Base-by-base conservation (phyloP, 768 basidiomycete genomes). In the Agaricus bisporus region DNA sequence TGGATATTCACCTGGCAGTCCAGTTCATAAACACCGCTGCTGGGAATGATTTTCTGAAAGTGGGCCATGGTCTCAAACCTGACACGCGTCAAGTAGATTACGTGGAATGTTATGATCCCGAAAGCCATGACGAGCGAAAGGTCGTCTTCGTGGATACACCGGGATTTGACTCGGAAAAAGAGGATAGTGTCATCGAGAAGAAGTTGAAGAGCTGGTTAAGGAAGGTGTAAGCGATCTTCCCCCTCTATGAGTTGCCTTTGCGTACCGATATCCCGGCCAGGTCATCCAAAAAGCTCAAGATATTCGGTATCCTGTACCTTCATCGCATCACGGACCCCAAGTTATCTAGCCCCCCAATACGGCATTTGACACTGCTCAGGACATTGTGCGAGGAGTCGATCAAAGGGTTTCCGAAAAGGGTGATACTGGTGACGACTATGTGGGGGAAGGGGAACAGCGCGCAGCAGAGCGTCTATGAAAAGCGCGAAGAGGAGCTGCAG, bases 81-180 rank as follows among this genome's bases (percentile, higher is more conserved):
- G 48, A 49, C n/a, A 41, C 49, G 12, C 41, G 18, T 12, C 51
- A 56, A 12, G 43, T 59, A 4, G 29, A 29, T 5, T 41, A 50
- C 38, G 42, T 53, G 15, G 51, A n/a, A 43, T 59, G 55, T 9
- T 17, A 17, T 12, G 39, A 44, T 35, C 15, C 45, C 42, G 32
- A 35, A 18, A 11, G 18, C 5, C n/a, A 32, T 17, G 47, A 15
- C 3, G 7, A 32, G 5, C 47, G 28, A 2, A 41, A 48, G 14
- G 37, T 59, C 18, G 51, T 59, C 8, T 59, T 59, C 20, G 48
- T 59, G 29, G 58, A 59, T 17, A 49, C 51, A 5, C 58, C 58
- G 15, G 50, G 54, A 6, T 49, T 59, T 17, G 51, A 53, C 14
- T 48, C 49, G 22, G 48, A 51, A n/a, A 28, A 38, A 2, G 51